A percentile compares a stretch with the other conserved stretches of the same genome.
Conservation (phyloP, 768 basidiomycete species). For the Epithele typhae region DNA sequence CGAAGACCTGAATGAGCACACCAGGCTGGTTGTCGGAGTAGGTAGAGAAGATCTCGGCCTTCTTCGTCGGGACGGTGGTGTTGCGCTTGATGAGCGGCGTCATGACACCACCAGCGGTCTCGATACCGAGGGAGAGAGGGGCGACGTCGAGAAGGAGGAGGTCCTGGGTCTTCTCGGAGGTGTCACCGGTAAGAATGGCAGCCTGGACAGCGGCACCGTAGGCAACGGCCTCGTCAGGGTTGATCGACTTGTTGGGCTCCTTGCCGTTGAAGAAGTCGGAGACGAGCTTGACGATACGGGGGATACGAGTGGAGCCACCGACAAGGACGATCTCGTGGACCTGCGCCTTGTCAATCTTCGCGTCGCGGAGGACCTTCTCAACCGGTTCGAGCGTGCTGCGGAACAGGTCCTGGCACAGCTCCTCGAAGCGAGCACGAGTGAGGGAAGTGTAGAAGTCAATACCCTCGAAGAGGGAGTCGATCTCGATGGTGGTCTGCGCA, state of each 20-base stretch:
- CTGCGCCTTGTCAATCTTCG: conserved; percentile 94
- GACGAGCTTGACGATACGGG: conserved; percentile 94
- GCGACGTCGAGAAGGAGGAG: conserved; percentile 93
- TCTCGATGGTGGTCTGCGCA: conserved; percentile 94
- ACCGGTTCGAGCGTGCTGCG: conserved; percentile 90
- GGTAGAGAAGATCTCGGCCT: conserved; percentile 97
- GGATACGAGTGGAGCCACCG: conserved; percentile 98
- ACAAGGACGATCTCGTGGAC: conserved; percentile 98
- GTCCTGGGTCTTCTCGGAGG: conserved; percentile 97
- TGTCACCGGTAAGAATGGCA: conserved; percentile 95
- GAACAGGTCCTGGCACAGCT: conserved; percentile 94
- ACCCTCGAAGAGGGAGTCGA: conserved; percentile 96
- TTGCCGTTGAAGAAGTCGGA: conserved; percentile 99
- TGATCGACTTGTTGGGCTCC: conserved; percentile 99
- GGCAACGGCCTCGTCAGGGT: conserved; percentile 98
- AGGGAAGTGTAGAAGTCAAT: conserved; percentile 98
- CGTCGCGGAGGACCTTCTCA: conserved; percentile 96
- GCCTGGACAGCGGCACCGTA: conserved; percentile 99
- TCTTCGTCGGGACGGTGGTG: conserved; percentile 98
- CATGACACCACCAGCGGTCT: conserved; percentile 99
- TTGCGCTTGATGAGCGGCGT: conserved; percentile 98
- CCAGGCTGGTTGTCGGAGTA: conserved; percentile 99
- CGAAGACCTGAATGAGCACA: conserved; percentile 96
- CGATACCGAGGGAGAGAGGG: conserved; percentile 89
- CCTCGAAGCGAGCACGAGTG: conserved; percentile 97